Conservation (phyloP, 495 filamentous ascomycete species). For the Aspergillus sclerotioniger region DNA sequence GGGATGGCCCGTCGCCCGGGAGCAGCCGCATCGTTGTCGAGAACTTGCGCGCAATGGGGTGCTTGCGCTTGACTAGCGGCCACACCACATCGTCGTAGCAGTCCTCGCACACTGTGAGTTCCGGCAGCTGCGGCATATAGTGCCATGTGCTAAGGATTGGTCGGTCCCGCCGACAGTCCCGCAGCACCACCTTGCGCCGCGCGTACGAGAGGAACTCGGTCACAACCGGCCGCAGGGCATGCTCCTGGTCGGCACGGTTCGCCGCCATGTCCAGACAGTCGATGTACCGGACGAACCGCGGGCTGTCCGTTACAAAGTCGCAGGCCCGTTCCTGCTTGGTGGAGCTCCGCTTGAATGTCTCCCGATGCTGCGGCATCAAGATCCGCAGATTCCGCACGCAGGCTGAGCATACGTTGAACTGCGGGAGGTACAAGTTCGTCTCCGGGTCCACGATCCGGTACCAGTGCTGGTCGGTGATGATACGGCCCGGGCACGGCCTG, state of each 20-base stretch:
- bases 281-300: slow-evolving; percentile 60
- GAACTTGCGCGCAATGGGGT: slow-evolving; percentile 58
- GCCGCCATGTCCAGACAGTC: slow-evolving; percentile 58
- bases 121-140: slow-evolving; percentile 59
- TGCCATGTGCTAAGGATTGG: slow-evolving; percentile 55
- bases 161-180: slow-evolving; percentile 55
- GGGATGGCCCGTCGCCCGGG: slow-evolving; percentile 45
- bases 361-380: slow-evolving; percentile 49
- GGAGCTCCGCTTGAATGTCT: slow-evolving; percentile 43
- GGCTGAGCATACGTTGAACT: slow-evolving; percentile 57
- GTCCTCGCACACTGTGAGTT: slow-evolving; percentile 67
- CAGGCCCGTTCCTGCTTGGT: slow-evolving; percentile 40
- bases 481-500: slow-evolving; percentile 51
- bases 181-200: slow-evolving; percentile 47
- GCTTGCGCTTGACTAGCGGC: slow-evolving; percentile 54
- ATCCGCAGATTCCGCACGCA: slow-evolving; percentile 53
- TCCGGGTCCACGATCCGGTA: slow-evolving; percentile 57
- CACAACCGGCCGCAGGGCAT: slow-evolving; percentile 42
- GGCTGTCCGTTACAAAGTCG: slow-evolving; percentile 49
- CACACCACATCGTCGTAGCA: slow-evolving; percentile 69
- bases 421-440: slow-evolving; percentile 46
- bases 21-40: slow-evolving; percentile 42
- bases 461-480: slow-evolving; percentile 51
- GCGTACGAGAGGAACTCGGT: slow-evolving; percentile 50
- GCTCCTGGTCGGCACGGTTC: slow-evolving; percentile 38